These are phyloP conservation scores for Russula emetica DNA, from an alignment of 768 basidiomycete species.

Conservation along the genomic window DNA sequence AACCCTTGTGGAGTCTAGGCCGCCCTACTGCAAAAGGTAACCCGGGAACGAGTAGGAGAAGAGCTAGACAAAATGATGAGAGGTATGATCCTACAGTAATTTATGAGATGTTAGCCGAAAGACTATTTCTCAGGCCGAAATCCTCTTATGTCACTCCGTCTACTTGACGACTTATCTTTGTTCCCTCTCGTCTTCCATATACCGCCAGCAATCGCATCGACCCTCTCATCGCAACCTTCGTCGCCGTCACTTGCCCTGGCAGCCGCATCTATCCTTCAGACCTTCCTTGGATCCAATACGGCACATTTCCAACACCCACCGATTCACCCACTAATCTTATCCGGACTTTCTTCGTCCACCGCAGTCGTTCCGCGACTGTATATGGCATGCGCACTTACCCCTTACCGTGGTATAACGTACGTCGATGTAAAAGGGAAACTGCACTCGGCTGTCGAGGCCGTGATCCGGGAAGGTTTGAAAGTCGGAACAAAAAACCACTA, in stretches of 20 bases:
- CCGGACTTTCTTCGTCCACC: constrained; percentile 37
- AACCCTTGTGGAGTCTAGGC: constrained; percentile 38
- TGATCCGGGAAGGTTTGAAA: constrained; percentile 81
- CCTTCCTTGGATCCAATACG: constrained; percentile 39
- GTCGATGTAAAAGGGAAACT: constrained; percentile 60
- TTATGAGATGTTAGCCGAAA: constrained; percentile 5
- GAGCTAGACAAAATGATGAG: constrained; percentile 94
- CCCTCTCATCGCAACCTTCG: constrained; percentile 44
- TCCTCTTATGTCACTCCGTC: constrained; percentile 65
- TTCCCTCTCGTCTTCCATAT: constrained; percentile 64
- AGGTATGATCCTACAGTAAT: constrained; percentile 42
- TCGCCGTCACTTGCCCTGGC: constrained; percentile 45
- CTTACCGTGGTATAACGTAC: constrained; percentile 59
- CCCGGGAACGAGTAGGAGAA: constrained; percentile 85
- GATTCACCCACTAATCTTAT: constrained; percentile 46
- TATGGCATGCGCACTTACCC: constrained; percentile 72
- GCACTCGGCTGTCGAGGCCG: constrained; percentile 56
- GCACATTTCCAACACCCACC: constrained; percentile 36
- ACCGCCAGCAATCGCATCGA: constrained; percentile 41
- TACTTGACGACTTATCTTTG: constrained; percentile 71
- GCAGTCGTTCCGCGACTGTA: constrained; percentile 59
- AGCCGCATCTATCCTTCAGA: constrained; percentile 55
- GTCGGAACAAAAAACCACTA: constrained; percentile 74
- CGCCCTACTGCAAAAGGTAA: constrained; percentile 73
- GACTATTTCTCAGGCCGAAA: constrained; percentile 55